Base-by-base conservation (phyloP, 257 asterid genomes). In the Craterostigma plantagineum region DNA sequence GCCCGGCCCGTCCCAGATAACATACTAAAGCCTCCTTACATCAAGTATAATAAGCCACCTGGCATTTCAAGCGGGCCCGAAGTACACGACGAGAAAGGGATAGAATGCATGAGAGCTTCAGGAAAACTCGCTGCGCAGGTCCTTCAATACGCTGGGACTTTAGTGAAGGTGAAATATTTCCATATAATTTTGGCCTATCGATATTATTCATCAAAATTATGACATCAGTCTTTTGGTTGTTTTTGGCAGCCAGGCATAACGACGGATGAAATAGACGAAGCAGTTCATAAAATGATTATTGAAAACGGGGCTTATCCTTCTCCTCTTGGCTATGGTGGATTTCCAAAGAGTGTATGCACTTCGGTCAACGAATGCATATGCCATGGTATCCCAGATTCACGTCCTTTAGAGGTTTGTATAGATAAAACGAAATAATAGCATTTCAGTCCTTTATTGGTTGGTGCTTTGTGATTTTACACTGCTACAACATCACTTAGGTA, bases 321-420 rank as follows among this genome's bases (percentile, higher is more conserved):
- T 34, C 98, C 98, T 53, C 98, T 82, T 70, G 81, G 93, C 57
- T 90, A 90, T 60, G 95, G 92, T 43, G 95, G 93, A 18, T 90
- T 90, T 65, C 98, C 98, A 4, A 82, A 90, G 79, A 90, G 93
- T 49, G 93, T 90, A 34, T 90, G 98, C 75, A 90, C 98, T 60
- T 90, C 98, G 8, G 92, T 90, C 54, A 90, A 90, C 51, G 95
- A 90, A 73, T 90, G 98, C 72, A 83, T 83, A 70, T 82, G 95
- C 72, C 98, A 90, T 52, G 98, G 98, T 60, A 90, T 90, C 52
- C 98, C 98, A 14, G 98, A 90, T 72, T 90, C 98, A 51, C 91
- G 92, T 49, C 69, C 63, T 38, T 95, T 90, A 36, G 79, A 79
- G 98, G 98, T 82, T n/a, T 66, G 63, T 35, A 39, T 16, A 47